Percentiles rank a stretch among this genome's conserved stretches.
Evolutionary conservation across 2,329 filamentous ascomycete genomes (phyloP).

Genomic region (Tolypocladium capitatum): DNA sequence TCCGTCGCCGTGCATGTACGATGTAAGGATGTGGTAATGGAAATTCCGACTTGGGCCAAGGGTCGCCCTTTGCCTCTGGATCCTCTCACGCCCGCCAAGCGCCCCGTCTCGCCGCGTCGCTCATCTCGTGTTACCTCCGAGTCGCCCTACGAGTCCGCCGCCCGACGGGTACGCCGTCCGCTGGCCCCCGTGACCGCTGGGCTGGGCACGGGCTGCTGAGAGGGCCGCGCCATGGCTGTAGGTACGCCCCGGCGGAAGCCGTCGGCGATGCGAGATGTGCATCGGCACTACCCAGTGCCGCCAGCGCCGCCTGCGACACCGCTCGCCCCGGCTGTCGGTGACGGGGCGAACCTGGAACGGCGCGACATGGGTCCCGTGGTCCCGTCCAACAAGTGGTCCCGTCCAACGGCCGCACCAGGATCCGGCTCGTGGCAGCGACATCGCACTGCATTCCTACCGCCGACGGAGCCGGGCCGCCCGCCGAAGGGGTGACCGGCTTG

Average conservation of each 20-base stretch:
- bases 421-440: background rate
- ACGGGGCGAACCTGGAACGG: too few relatives aligned
- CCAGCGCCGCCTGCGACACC: background rate
- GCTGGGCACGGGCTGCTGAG: background rate
- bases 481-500: background rate
- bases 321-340: background rate
- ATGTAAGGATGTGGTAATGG: conserved; percentile 6
- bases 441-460: background rate
- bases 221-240: background rate
- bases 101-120: background rate
- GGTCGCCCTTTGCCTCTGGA: background rate
- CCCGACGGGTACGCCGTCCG: too few relatives aligned
- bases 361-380: background rate
- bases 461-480: background rate
- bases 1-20: background rate
- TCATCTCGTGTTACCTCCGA: background rate
- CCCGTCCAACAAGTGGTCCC: background rate
- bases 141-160: too few relatives aligned
- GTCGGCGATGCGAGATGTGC: background rate
- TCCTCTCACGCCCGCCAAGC: background rate
- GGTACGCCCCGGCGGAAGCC: background rate
- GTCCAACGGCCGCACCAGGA: background rate
- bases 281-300: background rate
- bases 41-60: conserved; percentile 2
- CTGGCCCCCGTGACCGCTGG: background rate